A percentile compares a stretch with the other conserved stretches of the same genome.
These are phyloP conservation scores for Stenogyne calaminthoides DNA, from an alignment of 305 asterid species.

Conservation along the genomic window DNA sequence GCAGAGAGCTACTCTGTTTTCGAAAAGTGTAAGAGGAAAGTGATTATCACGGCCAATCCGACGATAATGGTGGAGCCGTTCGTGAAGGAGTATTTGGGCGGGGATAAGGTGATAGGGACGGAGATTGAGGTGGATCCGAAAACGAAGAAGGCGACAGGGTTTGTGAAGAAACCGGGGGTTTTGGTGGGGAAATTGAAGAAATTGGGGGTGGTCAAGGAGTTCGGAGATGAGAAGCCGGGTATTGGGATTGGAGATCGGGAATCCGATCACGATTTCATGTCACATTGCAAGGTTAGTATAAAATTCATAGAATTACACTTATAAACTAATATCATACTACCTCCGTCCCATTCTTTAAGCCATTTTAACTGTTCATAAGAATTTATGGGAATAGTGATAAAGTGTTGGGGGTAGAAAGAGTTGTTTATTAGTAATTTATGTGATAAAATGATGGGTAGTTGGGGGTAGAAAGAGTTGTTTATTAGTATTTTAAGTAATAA, in stretches of 20 bases:
- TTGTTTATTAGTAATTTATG: too few relatives aligned
- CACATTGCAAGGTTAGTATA: constrained; percentile 79
- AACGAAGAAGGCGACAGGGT: constrained; percentile 91
- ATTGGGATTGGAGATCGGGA: constrained; percentile 87
- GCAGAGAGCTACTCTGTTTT: constrained; percentile 80
- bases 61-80: constrained; percentile 94
- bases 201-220: constrained; percentile 70
- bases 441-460: too few relatives aligned
- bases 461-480: too few relatives aligned
- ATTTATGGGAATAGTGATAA: too few relatives aligned
- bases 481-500: too few relatives aligned
- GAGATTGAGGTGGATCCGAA: constrained; percentile 91
- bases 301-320: too few relatives aligned
- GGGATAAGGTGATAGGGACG: constrained; percentile 90
- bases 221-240: constrained; percentile 80
- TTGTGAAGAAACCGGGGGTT: constrained; percentile 80
- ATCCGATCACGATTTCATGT: constrained; percentile 97
- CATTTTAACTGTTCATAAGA: too few relatives aligned
- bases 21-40: constrained; percentile 77
- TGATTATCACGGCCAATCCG: constrained; percentile 94
- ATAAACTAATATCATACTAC: too few relatives aligned
- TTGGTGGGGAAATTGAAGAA: constrained; percentile 91
- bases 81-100: constrained; percentile 84
- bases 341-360: too few relatives aligned
- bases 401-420: too few relatives aligned